Percentiles rank a stretch among this genome's conserved stretches.
Evolutionary conservation across 495 filamentous ascomycete genomes (phyloP).

Genomic region (Podospora appendiculata): DNA sequence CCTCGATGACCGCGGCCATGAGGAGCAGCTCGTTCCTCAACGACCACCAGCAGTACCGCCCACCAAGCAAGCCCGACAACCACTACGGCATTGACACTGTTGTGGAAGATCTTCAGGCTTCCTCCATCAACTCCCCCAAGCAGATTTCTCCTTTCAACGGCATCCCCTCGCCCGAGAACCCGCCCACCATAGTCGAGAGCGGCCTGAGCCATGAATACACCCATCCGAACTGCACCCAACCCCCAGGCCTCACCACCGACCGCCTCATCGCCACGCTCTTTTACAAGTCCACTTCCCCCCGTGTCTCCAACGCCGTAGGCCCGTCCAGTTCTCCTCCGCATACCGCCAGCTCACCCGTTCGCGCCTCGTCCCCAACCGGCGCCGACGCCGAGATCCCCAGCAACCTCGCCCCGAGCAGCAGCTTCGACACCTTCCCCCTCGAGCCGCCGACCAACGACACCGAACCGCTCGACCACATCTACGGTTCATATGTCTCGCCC

Average conservation of each 20-base stretch:
- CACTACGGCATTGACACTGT: constrained; percentile 49
- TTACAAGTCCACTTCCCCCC: constrained; percentile 47
- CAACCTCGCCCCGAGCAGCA: constrained; percentile 55
- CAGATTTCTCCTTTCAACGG: constrained; percentile 41
- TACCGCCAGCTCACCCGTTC: constrained; percentile 13
- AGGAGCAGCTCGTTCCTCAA: constrained; percentile 62
- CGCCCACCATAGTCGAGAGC: constrained; percentile 47
- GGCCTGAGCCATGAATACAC: constrained; percentile 49
- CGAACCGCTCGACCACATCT: constrained; percentile 66
- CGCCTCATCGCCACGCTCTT: constrained; percentile 60
- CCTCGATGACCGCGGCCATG: constrained; percentile 41
- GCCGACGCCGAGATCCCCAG: constrained; percentile 37
- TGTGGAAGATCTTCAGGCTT: constrained; percentile 37
- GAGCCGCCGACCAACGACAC: constrained; percentile 56
- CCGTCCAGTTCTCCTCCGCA: constrained; percentile 22
- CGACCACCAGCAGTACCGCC: constrained; percentile 69
- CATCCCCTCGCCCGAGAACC: constrained; percentile 41
- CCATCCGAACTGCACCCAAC: constrained; percentile 47
- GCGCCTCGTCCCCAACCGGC: constrained; percentile 9
- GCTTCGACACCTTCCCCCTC: constrained; percentile 62
- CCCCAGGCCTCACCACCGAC: constrained; percentile 30
- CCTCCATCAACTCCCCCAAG: constrained; percentile 26
- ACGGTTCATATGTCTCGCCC: constrained; percentile 69
- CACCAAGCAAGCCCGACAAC: constrained; percentile 43
- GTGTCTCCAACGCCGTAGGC: constrained; percentile 20